Conservation (phyloP, 2,329 filamentous ascomycete genomes). For the Neurospora sp. region DNA sequence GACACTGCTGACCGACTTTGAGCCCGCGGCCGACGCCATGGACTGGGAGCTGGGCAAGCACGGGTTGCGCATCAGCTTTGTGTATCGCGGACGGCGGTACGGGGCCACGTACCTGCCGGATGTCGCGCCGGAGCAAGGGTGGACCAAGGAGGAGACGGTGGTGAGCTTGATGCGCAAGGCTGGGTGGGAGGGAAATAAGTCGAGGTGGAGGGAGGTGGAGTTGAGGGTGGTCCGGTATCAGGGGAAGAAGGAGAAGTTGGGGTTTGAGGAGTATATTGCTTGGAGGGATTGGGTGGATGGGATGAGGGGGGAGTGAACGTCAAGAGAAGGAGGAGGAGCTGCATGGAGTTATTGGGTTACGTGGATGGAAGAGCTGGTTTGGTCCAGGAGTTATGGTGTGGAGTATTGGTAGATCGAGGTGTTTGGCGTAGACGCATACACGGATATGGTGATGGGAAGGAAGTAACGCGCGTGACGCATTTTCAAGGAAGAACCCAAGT, state of each 20-base stretch:
- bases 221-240: constrained; percentile 78
- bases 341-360: neutral
- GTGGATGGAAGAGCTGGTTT: neutral
- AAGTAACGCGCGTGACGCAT: neutral
- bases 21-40: constrained; percentile 60
- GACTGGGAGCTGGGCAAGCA: constrained; percentile 85
- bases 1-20: constrained; percentile 80
- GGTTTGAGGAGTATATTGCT: constrained; percentile 64
- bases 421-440: neutral
- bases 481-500: neutral
- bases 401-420: neutral
- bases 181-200: constrained; percentile 76
- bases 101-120: constrained; percentile 89
- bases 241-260: constrained; percentile 65
- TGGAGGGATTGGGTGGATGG: constrained; percentile 66
- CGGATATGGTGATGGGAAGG: neutral
- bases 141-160: constrained; percentile 87
- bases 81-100: constrained; percentile 61
- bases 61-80: constrained; percentile 79
- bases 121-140: constrained; percentile 85
- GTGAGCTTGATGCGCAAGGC: constrained; percentile 89
- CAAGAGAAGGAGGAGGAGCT: constrained; percentile 7
- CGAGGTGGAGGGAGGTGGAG: constrained; percentile 70
- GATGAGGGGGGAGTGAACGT: constrained; percentile 15
- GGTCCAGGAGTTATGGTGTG: neutral